Conservation (phyloP, 257 asterid species). For the Perilla frutescens region DNA sequence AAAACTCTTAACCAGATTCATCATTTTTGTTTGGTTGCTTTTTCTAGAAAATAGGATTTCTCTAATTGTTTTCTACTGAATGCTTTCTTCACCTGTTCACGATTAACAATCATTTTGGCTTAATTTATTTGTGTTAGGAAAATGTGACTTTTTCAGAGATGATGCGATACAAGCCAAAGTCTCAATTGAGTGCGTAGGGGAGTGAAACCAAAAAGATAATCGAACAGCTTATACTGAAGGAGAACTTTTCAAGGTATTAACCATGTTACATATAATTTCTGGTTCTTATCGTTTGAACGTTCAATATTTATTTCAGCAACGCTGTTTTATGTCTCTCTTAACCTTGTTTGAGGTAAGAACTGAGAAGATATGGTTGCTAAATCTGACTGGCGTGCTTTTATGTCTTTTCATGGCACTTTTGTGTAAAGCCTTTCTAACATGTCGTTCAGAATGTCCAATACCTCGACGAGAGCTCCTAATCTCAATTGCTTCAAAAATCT, state of each 20-base stretch:
- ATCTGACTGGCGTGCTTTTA: too few relatives aligned
- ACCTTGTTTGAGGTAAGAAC: too few relatives aligned
- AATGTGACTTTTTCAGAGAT: constrained; percentile 39
- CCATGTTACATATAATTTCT: constrained; percentile 27
- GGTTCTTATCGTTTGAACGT: constrained; percentile 8
- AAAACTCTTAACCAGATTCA: neutral
- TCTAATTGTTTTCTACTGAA: neutral
- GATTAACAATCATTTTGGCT: constrained; percentile 3
- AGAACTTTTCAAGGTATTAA: constrained; percentile 77
- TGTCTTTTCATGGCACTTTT: constrained; percentile 90
- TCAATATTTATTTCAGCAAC: too few relatives aligned
- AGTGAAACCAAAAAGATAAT: constrained; percentile 64
- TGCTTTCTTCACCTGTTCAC: constrained; percentile 15
- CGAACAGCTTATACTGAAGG: constrained; percentile 73
- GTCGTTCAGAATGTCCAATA: constrained; percentile 41
- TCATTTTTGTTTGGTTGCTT: constrained; percentile 22
- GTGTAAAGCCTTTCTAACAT: constrained; percentile 39
- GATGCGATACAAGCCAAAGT: constrained; percentile 39
- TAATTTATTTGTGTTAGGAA: constrained; percentile 39
- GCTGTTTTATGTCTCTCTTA: too few relatives aligned
- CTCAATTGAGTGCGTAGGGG: constrained; percentile 43
- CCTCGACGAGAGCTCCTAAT: constrained; percentile 49
- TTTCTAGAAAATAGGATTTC: neutral
- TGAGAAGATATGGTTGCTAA: too few relatives aligned
- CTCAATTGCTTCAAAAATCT: constrained; percentile 77